phyloP scores from a whole-genome alignment of 495 filamentous ascomycete species.

The Aspergillus cristatus region DNA sequence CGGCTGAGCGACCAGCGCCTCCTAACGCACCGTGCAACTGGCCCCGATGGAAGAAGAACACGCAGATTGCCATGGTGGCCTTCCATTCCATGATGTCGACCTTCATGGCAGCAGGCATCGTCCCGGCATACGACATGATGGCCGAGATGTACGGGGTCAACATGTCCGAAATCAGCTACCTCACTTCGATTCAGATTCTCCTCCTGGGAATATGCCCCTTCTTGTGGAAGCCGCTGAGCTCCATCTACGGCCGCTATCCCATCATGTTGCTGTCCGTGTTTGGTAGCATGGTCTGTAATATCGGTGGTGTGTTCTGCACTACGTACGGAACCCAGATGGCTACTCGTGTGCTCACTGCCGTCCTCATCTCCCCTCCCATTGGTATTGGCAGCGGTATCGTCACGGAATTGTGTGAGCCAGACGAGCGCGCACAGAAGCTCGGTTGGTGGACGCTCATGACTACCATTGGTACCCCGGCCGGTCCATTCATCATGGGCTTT shows the following conservation, averaged over 20 bases:
- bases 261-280: constrained; percentile 22
- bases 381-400: constrained; percentile 26
- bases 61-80: constrained; percentile 26
- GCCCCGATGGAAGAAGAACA: constrained; percentile 24
- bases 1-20: constrained; percentile 1
- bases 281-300: constrained; percentile 25
- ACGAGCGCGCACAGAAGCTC: constrained; percentile 20
- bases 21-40: constrained; percentile 18
- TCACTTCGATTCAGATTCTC: constrained; percentile 24
- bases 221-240: constrained; percentile 24
- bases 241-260: constrained; percentile 21
- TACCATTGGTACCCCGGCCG: constrained; percentile 20
- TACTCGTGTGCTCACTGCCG: constrained; percentile 18
- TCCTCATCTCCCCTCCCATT: constrained; percentile 24
- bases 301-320: constrained; percentile 22
- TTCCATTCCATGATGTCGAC: constrained; percentile 26
- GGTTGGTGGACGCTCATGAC: constrained; percentile 27
- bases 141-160: constrained; percentile 17
- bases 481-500: constrained; percentile 27
- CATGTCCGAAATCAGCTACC: constrained; percentile 19
- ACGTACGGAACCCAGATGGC: constrained; percentile 22
- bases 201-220: constrained; percentile 20
- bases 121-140: constrained; percentile 21
- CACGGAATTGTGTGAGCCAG: constrained; percentile 18
- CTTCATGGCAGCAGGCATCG: constrained; percentile 28